Base-by-base conservation (phyloP, 1,284 basidiomycete genomes). In the Ustilago trichophora region DNA sequence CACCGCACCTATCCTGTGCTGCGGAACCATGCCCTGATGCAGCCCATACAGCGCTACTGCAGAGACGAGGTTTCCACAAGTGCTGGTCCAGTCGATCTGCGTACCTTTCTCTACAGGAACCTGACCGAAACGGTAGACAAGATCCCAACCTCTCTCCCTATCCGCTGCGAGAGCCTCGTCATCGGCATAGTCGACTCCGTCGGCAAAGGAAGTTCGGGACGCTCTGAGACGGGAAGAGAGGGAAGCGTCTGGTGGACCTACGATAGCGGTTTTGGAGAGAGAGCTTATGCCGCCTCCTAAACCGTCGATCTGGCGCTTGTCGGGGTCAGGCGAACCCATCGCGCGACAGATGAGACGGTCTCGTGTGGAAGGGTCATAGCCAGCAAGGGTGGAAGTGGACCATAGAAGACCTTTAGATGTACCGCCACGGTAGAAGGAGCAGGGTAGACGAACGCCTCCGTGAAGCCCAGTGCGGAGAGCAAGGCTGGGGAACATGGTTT, bases 321-420 rank as follows among this genome's bases (percentile, higher is more conserved):
- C 84, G 0, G 88, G 85, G 74, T 93, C 91, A 0, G 91, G 91
- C 2, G 89, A 91, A 15, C 91, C 91, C 89, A 92, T 74, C 1
- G 77, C 77, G 1, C 68, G 85, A 15, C 89, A 86, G 65, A 92
- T 88, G 49, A 91, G 87, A 66, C 85, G 80, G 1, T 84, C 76
- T 7, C 80, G 83, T 50, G 86, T 82, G 6, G 70, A 56, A 9
- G 50, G 59, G 22, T 56, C 32, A 25, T 46, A 78, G 7, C 53
- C 37, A 1, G 78, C 77, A 5, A 80, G 55, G 15, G 49, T 56
- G 0, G 51, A 21, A 87, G 90, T 12, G 89, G 85, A 84, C 37
- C 92, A 75, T 67, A 89, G 89, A 42, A 91, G 85, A 6, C 90
- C 91, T 73, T 91, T 90, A 16, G 89, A 91, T 0, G 90, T 91